Base-by-base conservation (phyloP, 129 eudicot species). In the Pseudognaphalium luteoalbum region DNA sequence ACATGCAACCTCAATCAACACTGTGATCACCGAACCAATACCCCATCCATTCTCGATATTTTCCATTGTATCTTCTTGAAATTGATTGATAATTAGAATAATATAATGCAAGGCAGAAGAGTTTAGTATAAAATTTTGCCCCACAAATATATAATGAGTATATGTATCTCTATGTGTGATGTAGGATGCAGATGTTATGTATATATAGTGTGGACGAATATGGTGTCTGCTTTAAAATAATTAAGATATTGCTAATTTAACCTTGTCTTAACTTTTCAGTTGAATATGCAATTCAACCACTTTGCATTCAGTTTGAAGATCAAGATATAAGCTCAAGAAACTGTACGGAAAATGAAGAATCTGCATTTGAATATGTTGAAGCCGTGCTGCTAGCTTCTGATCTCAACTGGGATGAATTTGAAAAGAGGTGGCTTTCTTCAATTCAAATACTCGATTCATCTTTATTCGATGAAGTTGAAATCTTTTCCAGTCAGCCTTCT, bases 361-460 rank as follows among this genome's bases (percentile, higher is more conserved):
- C 97, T 39, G 86, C 95, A 59, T 86, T 89, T 39, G 94, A 95
- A 67, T 95, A 91, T 72, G 83, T 95, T 30, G 96, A 95, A 81
- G 99, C 93, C 2, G 94, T 95, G 57, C 78, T 91, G 19, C 82
- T 87, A 56, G 96, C 90, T 72, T 91, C 99, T 1, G 99, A 85
- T 69, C 87, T 95, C 82, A 89, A 85, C 71, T 91, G 97, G 97
- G 94, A 89, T 21, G 97, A 91, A 64, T 92, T 86, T 73, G 89
- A 83, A 34, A 47, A 60, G 47, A 89, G 96, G 64, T 86, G 92
- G 93, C 84, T 95, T 91, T 87, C 91, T 30, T 82, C 86, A 0
- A 58, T 79, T 56, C 83, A 82, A 68, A 79, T 91, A 68, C 91
- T 95, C 3, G 96, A 95, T 72, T 83, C 92, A 20, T 84, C 94